Evolutionary conservation across 2,329 filamentous ascomycete genomes (phyloP).

Genomic region (Lojkania enalia): DNA sequence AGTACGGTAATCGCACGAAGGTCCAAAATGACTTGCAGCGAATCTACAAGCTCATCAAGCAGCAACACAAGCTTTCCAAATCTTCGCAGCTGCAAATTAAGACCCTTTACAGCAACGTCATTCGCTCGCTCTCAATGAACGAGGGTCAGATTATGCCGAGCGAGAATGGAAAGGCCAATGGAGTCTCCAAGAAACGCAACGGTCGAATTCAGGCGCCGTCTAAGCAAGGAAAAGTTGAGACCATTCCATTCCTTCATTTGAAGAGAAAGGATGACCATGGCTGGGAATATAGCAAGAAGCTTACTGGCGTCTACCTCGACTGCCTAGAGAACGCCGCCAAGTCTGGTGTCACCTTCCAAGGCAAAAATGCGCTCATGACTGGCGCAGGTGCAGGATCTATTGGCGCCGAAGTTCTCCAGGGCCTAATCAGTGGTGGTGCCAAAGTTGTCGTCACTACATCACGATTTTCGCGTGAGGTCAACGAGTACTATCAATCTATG

Average conservation of each 20-base stretch:
- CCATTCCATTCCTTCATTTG: slow-evolving; percentile 94
- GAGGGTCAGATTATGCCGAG: slow-evolving; percentile 94
- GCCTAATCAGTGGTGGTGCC: slow-evolving; percentile 92
- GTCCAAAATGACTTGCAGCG: slow-evolving; percentile 93
- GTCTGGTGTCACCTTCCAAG: slow-evolving; percentile 85
- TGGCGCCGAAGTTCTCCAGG: slow-evolving; percentile 93
- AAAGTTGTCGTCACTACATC: slow-evolving; percentile 97
- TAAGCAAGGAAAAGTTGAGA: slow-evolving; percentile 89
- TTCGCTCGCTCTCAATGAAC: slow-evolving; percentile 95
- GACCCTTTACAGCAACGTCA: slow-evolving; percentile 88
- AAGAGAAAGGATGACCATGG: slow-evolving; percentile 92
- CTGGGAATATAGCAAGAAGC: slow-evolving; percentile 99
- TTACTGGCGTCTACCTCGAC: slow-evolving; percentile 90
- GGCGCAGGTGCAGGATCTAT: slow-evolving; percentile 97
- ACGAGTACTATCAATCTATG: slow-evolving; percentile 99
- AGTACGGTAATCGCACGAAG: slow-evolving; percentile 97
- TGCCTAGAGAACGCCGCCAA: slow-evolving; percentile 87
- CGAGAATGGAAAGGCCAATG: slow-evolving; percentile 70
- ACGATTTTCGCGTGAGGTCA: slow-evolving; percentile 94
- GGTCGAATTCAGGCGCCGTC: slow-evolving; percentile 56
- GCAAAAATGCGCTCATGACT: slow-evolving; percentile 97
- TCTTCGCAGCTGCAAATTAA: slow-evolving; percentile 96
- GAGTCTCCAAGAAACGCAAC: slow-evolving; percentile 62
- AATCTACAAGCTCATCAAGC: slow-evolving; percentile 97
- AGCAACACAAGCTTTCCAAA: slow-evolving; percentile 97